These are phyloP conservation scores for Metarhizium brunneum DNA, from an alignment of 2,329 filamentous ascomycete species.

Conservation along the genomic window DNA sequence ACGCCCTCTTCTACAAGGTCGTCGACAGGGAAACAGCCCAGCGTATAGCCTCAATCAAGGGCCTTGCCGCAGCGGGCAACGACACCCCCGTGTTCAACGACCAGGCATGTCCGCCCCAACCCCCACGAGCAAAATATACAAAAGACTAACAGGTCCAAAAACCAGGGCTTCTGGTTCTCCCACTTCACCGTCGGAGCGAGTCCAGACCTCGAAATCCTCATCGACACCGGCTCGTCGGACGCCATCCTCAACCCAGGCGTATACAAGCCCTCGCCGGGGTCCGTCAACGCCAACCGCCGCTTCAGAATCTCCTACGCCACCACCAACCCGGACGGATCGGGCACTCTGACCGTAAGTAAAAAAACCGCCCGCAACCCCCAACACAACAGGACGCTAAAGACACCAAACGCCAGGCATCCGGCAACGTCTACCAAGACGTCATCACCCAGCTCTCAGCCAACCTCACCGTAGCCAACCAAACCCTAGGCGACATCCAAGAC, in stretches of 20 bases:
- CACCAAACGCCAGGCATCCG: conserved; percentile 6
- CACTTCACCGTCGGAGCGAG: conserved; percentile 12
- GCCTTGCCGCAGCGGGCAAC: not conserved
- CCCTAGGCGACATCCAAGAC: conserved; percentile 7
- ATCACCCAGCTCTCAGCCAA: conserved; percentile 10
- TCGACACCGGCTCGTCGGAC: conserved; percentile 12
- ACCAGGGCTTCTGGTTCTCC: conserved; percentile 13
- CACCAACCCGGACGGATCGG: conserved; percentile 11
- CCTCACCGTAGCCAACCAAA: conserved; percentile 9
- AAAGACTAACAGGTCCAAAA: too few species aligned
- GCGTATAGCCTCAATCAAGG: not conserved
- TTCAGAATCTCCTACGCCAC: conserved; percentile 12
- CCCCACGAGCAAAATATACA: too few species aligned
- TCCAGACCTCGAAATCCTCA: conserved; percentile 10
- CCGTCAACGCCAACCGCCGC: conserved; percentile 1
- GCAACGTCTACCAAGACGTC: conserved; percentile 10
- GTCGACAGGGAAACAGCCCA: not conserved
- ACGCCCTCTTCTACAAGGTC: not conserved
- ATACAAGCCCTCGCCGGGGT: conserved; percentile 9
- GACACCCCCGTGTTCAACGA: not conserved
- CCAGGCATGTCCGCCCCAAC: not conserved
- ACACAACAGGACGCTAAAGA: not conserved
- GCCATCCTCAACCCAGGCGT: conserved; percentile 11
- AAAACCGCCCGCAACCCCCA: not conserved
- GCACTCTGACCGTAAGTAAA: conserved; percentile 6